Base-by-base conservation (phyloP, 2,329 filamentous ascomycete species). In the Penicillium hesseltinei region DNA sequence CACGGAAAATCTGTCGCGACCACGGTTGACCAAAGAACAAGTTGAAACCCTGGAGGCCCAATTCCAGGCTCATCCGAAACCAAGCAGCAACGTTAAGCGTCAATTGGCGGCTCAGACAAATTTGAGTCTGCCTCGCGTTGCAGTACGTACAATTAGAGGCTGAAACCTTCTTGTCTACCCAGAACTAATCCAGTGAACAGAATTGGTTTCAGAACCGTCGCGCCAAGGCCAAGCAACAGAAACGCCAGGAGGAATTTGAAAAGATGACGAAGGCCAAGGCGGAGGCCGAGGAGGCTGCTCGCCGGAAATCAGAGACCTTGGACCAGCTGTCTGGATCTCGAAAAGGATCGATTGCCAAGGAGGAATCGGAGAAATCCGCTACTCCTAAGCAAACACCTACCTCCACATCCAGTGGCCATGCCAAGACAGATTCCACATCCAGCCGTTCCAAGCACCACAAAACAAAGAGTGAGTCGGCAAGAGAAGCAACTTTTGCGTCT, bases 171-270 rank as follows among this genome's bases (percentile, higher is more conserved):
- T 31, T 39, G 5, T 38, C 21, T 9, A 17, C 29, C 29, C 50
- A 25, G 35, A 38, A 50, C 42, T 59, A 56, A 46, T n/a, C 7
- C 43, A 35, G 47, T 66, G 45, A 60, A 42, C 58, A 81, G 79
- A 81, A 81, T 60, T 81, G 79, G 79, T 81, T 81, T 64, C 79
- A 81, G 62, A 81, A 81, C 62, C 75, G 79, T 58, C 76, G 79
- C 46, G 79, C 79, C 55, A 81, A 81, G 63, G 79, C 79, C 49
- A 81, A 81, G 64, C 78, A 81, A 62, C 78, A 81, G 64, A 80
- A 75, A 61, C 72, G 77, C 55, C 78, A 80, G 62, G 77, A 78
- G 64, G 78, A 80, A 65, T 80, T 76, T 54, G 77, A 80, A 64
- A 74, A 72, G 56, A 75, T 76, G 70, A 77, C 78, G 58, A 74